A percentile compares a stretch with the other conserved stretches of the same genome.
Conservation (phyloP, 306 rosid genomes). For the Cucurbita pepo region DNA sequence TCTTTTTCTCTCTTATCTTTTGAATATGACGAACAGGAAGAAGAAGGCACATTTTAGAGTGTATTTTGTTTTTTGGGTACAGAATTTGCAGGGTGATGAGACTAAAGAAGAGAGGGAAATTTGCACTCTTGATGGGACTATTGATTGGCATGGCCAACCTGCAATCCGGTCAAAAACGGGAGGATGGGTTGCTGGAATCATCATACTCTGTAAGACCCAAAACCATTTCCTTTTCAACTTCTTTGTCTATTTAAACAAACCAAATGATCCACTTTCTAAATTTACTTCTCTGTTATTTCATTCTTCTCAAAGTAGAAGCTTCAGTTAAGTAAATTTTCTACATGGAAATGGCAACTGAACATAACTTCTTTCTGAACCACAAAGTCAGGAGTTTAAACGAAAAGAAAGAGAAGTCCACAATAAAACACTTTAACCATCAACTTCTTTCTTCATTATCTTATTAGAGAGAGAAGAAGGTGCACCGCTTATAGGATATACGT, state of each 20-base stretch:
- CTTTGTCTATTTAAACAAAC: background rate
- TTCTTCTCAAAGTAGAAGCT: background rate
- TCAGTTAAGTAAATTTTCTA: background rate
- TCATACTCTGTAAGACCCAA: conserved; percentile 64
- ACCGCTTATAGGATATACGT: background rate
- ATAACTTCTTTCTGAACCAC: too few relatives aligned
- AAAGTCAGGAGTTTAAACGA: too few relatives aligned
- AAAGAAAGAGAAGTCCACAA: too few relatives aligned
- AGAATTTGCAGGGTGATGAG: conserved; percentile 17
- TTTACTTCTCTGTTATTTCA: background rate
- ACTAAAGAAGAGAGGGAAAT: conserved; percentile 40
- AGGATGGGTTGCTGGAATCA: conserved; percentile 75
- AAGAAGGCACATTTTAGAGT: background rate
- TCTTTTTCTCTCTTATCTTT: background rate
- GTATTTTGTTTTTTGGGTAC: background rate
- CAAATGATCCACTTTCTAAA: background rate
- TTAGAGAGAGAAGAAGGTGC: background rate
- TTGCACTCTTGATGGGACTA: conserved; percentile 70
- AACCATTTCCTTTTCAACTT: background rate
- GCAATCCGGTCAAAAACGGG: conserved; percentile 81
- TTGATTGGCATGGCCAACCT: conserved; percentile 65
- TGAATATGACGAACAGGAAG: background rate
- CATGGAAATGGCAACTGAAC: background rate
- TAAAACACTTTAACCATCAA: too few relatives aligned
- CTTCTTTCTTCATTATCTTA: background rate